These are phyloP conservation scores for Lepraria neglecta DNA, from an alignment of 495 filamentous ascomycete species.

Conservation along the genomic window DNA sequence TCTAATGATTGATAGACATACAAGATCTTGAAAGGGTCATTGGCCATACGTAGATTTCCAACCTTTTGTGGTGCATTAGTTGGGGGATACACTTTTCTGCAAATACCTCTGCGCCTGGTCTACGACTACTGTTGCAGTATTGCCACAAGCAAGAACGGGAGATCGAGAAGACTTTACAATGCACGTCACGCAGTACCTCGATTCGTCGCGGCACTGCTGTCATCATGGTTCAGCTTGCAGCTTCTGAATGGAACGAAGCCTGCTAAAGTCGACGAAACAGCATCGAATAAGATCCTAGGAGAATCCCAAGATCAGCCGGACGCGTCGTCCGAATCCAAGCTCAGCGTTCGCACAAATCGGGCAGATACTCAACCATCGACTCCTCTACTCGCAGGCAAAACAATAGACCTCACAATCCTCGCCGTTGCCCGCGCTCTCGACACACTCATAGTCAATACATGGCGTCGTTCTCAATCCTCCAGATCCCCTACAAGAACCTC, in stretches of 20 bases:
- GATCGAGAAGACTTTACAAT: not conserved
- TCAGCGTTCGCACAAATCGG: not conserved
- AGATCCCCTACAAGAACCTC: constrained; percentile 26
- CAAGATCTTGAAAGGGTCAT: constrained; percentile 33
- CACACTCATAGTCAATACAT: constrained; percentile 59
- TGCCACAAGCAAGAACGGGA: not conserved
- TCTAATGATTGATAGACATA: constrained; percentile 3
- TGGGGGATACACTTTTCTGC: constrained; percentile 70
- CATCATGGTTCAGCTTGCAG: constrained; percentile 44
- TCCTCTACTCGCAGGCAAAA: constrained; percentile 59
- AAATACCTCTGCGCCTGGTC: constrained; percentile 36
- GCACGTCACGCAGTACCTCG: constrained; percentile 28
- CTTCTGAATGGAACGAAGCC: constrained; percentile 37
- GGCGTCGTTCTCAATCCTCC: constrained; percentile 39
- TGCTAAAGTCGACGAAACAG: not conserved
- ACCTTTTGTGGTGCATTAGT: constrained; percentile 73
- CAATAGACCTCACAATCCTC: constrained; percentile 82
- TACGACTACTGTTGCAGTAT: not conserved
- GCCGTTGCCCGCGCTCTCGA: constrained; percentile 70
- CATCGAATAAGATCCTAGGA: not conserved
- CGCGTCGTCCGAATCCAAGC: not conserved
- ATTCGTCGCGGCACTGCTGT: constrained; percentile 40
- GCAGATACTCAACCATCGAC: constrained; percentile 21
- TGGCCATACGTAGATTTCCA: constrained; percentile 57
- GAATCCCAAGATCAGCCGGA: not conserved